Percentiles rank a stretch among this genome's conserved stretches.
Conservation (phyloP, 495 filamentous ascomycete genomes). For the Bathelium albidoporum region DNA sequence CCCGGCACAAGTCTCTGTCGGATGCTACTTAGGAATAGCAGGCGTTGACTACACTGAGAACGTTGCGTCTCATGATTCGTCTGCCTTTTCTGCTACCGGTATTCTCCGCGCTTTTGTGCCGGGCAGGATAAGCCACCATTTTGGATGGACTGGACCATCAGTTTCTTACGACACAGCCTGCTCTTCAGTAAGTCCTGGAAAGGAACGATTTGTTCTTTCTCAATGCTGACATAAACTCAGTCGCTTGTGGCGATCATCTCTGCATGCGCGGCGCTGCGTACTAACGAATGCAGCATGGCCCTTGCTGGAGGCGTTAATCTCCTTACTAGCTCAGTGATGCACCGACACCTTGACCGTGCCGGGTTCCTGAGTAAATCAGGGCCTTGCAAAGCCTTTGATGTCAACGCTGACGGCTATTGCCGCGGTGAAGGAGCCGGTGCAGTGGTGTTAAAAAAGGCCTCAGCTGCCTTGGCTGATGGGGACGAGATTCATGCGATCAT, state of each 20-base stretch:
- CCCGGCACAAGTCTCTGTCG: background rate
- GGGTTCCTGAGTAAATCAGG: conserved; percentile 35
- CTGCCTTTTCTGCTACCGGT: background rate
- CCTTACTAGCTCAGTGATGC: conserved; percentile 6
- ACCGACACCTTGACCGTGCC: background rate
- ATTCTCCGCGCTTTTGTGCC: background rate
- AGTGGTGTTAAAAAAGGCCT: conserved; percentile 22
- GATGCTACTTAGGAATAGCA: background rate
- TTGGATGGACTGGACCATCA: conserved; percentile 9
- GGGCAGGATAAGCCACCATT: conserved; percentile 21
- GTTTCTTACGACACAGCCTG: conserved; percentile 29
- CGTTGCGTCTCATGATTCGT: background rate
- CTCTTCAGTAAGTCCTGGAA: conserved; percentile 16
- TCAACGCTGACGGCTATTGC: background rate
- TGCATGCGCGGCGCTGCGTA: background rate
- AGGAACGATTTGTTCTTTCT: background rate
- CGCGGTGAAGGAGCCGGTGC: conserved; percentile 4
- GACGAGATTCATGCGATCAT: conserved; percentile 3
- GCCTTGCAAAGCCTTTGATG: conserved; percentile 5
- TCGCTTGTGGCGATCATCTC: background rate
- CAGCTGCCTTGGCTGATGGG: background rate
- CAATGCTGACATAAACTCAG: background rate
- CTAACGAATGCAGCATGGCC: background rate
- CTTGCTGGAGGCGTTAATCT: conserved; percentile 8
- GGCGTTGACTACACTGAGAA: background rate